phyloP scores from a whole-genome alignment of 352 stramenopile genomes.

The Peronospora farinosa region DNA sequence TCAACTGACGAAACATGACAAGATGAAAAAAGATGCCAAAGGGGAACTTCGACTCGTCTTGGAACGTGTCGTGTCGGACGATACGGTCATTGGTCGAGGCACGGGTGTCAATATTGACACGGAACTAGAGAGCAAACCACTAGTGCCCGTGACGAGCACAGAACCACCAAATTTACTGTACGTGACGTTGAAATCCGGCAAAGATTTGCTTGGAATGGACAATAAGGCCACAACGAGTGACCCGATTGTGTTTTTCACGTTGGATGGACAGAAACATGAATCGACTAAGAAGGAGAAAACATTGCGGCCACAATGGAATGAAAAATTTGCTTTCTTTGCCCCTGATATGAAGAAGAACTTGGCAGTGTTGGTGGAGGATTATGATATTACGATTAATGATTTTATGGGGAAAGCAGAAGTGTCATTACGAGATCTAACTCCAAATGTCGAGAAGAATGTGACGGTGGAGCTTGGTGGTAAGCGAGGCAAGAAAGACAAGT shows the following conservation, averaged over 20 bases:
- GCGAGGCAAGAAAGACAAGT: slow-evolving; percentile 62
- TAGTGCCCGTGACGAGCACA: slow-evolving; percentile 2
- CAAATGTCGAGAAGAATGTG: slow-evolving; percentile 51
- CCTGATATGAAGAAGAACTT: slow-evolving; percentile 51
- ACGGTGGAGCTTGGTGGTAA: slow-evolving; percentile 55
- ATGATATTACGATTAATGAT: slow-evolving; percentile 72
- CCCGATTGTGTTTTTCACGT: slow-evolving; percentile 76
- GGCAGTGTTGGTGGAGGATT: slow-evolving; percentile 58
- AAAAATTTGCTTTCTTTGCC: slow-evolving; percentile 71
- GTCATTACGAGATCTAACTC: slow-evolving; percentile 44
- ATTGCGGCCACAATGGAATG: slow-evolving; percentile 68
- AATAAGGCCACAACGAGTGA: slow-evolving; percentile 78
- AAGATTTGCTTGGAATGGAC: slow-evolving; percentile 83
- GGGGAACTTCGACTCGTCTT: slow-evolving; percentile 56
- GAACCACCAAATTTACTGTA: slow-evolving; percentile 60
- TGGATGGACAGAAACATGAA: slow-evolving; percentile 76
- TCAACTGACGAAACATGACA: slow-evolving; percentile 46
- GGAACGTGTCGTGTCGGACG: slow-evolving; percentile 17
- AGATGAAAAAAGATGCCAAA: slow-evolving; percentile 70
- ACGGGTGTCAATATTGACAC: slow-evolving; percentile 25
- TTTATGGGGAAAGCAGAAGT: slow-evolving; percentile 71
- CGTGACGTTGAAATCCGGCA: slow-evolving; percentile 65
- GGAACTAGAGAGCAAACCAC: slow-evolving; percentile 17
- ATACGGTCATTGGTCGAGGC: slow-evolving; percentile 12
- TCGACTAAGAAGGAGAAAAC: slow-evolving; percentile 70